Conservation (phyloP, 495 filamentous ascomycete species). For the Neurospora sp. region DNA sequence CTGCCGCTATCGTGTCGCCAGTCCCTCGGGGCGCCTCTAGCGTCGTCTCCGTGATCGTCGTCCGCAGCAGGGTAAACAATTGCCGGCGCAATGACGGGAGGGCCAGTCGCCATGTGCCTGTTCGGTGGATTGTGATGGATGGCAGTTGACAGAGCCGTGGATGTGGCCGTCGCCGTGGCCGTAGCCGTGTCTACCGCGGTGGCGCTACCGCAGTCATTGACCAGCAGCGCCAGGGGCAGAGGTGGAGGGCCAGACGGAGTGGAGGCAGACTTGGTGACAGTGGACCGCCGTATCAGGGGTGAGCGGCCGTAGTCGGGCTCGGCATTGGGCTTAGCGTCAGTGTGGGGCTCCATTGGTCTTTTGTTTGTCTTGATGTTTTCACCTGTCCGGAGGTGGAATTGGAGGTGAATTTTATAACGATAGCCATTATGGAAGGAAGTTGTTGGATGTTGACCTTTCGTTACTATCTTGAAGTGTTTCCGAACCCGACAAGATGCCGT, state of each 20-base stretch:
- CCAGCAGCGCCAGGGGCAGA: not conserved
- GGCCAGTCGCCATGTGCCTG: slow-evolving; percentile 8
- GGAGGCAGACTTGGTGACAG: not conserved
- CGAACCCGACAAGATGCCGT: not conserved
- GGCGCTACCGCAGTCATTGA: not conserved
- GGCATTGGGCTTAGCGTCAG: not conserved
- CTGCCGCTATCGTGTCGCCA: not conserved
- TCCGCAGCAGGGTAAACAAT: not conserved
- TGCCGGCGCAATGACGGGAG: slow-evolving; percentile 1
- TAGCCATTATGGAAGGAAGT: not conserved
- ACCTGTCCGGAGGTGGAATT: not conserved
- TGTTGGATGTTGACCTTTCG: not conserved
- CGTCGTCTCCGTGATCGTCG: slow-evolving; percentile 7
- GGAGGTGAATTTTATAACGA: not conserved
- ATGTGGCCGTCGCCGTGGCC: slow-evolving; percentile 12
- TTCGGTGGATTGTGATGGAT: not conserved
- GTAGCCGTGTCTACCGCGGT: slow-evolving; percentile 2
- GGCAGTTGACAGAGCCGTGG: slow-evolving; percentile 8
- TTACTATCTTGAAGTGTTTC: not conserved
- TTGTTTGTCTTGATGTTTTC: not conserved
- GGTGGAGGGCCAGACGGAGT: not conserved
- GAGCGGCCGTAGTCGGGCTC: not conserved
- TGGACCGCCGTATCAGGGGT: not conserved
- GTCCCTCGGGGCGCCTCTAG: not conserved
- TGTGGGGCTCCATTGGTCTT: not conserved